Evolutionary conservation across 768 basidiomycete genomes (phyloP).

Genomic region (Pleurotus salmoneostramineus): DNA sequence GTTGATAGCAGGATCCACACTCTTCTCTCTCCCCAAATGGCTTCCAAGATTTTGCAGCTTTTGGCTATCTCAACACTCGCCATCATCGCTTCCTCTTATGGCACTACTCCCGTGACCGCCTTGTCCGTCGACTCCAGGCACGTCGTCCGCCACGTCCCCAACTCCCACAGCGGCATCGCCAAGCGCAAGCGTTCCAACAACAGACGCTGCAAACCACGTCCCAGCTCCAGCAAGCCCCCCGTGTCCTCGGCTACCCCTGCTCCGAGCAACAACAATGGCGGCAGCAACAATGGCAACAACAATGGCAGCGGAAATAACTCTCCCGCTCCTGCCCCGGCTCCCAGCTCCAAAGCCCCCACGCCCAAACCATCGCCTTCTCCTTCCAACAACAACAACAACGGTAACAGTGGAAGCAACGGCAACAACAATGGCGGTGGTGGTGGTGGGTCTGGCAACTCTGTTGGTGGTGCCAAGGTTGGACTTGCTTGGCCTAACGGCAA

Average conservation of each 20-base stretch:
- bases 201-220: conserved; percentile 57
- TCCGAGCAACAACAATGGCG: conserved; percentile 9
- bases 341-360: conserved; percentile 9
- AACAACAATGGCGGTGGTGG: conserved; percentile 10
- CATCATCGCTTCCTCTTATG: conserved; percentile 48
- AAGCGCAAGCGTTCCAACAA: conserved; percentile 46
- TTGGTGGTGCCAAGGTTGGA: conserved; percentile 45
- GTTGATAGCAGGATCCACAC: conserved; percentile 7
- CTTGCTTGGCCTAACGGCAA: conserved; percentile 66
- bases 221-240: conserved; percentile 20
- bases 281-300: background rate
- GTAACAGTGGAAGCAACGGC: conserved; percentile 28
- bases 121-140: conserved; percentile 40
- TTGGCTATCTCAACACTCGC: conserved; percentile 57
- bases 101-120: conserved; percentile 44
- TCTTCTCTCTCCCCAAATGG: conserved; percentile 28
- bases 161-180: conserved; percentile 40
- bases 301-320: too few species aligned
- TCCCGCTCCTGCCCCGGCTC: too few species aligned
- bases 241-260: conserved; percentile 11
- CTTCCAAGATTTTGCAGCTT: conserved; percentile 52
- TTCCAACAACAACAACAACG: conserved; percentile 4
- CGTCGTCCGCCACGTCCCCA: conserved; percentile 40
- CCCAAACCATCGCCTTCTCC: conserved; percentile 11
- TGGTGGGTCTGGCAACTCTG: background rate